A percentile compares a stretch with the other conserved stretches of the same genome.
These are phyloP conservation scores for Leccinum disarticulatum DNA, from an alignment of 768 basidiomycete genomes.

Conservation along the genomic window DNA sequence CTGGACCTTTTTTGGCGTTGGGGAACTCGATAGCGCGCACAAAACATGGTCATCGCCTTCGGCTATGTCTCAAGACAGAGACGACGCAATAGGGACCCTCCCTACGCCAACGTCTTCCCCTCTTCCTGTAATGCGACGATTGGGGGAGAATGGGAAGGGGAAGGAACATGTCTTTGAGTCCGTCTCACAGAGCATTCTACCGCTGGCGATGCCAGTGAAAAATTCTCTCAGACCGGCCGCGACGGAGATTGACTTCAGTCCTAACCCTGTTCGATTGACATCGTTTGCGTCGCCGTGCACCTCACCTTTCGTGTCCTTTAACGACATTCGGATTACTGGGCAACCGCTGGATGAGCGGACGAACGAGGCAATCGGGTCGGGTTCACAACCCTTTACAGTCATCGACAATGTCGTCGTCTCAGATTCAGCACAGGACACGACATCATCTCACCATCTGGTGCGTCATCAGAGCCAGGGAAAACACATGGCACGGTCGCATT, in stretches of 20 bases:
- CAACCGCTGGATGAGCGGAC: neutral
- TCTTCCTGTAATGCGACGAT: neutral
- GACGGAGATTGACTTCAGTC: constrained; percentile 5
- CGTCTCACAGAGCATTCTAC: neutral
- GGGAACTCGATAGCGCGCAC: constrained; percentile 23
- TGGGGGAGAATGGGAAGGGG: constrained; percentile 2
- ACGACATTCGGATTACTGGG: neutral
- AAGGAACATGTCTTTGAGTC: constrained; percentile 7
- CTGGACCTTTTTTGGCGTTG: constrained; percentile 51
- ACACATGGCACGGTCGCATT: neutral
- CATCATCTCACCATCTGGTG: neutral
- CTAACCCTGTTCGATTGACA: neutral
- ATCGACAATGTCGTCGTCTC: constrained; percentile 17
- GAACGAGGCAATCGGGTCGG: neutral
- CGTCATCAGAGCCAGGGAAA: constrained; percentile 2
- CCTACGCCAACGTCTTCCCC: constrained; percentile 31
- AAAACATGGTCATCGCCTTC: constrained; percentile 23
- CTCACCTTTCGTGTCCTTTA: constrained; percentile 18
- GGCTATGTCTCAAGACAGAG: constrained; percentile 1
- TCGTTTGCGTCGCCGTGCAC: constrained; percentile 7
- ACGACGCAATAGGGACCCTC: constrained; percentile 3
- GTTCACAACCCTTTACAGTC: constrained; percentile 14
- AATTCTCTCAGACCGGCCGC: neutral
- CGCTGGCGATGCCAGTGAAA: neutral
- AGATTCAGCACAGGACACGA: neutral